These are phyloP conservation scores for Lepraria neglecta DNA, from an alignment of 495 filamentous ascomycete species.

Conservation along the genomic window DNA sequence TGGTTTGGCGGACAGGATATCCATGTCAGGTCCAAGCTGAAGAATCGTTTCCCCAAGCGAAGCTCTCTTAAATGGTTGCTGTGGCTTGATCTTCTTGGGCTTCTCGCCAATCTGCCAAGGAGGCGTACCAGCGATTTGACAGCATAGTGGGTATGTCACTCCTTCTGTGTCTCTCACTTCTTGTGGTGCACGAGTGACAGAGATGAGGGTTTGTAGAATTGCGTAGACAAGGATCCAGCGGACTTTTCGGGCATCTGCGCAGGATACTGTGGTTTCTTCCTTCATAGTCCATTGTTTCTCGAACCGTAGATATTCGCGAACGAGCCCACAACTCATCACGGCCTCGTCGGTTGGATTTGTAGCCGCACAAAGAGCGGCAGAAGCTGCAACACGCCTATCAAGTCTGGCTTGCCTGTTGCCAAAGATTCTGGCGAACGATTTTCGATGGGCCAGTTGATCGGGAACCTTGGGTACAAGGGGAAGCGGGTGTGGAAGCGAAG, in stretches of 20 bases:
- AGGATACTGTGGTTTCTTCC: constrained; percentile 42
- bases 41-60: constrained; percentile 17
- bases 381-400: constrained; percentile 29
- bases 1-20: constrained; percentile 18
- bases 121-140: constrained; percentile 29
- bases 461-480: constrained; percentile 50
- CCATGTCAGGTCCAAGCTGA: constrained; percentile 15
- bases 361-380: constrained; percentile 34
- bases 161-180: constrained; percentile 51
- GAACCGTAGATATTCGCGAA: constrained; percentile 41
- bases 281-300: constrained; percentile 36
- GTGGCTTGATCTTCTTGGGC: constrained; percentile 12
- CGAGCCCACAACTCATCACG: constrained; percentile 33
- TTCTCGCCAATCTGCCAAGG: constrained; percentile 26
- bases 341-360: constrained; percentile 35
- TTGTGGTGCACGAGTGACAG: constrained; percentile 57
- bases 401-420: constrained; percentile 29
- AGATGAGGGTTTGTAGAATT: constrained; percentile 65
- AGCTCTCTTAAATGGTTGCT: constrained; percentile 3
- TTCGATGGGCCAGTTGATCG: not conserved
- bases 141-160: constrained; percentile 48
- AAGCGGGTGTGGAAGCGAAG: constrained; percentile 49
- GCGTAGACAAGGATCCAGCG: constrained; percentile 73
- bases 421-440: constrained; percentile 27
- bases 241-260: constrained; percentile 52